Conservation (phyloP, 1,139 yeast species). For the Zygosaccharomyces sapae region DNA sequence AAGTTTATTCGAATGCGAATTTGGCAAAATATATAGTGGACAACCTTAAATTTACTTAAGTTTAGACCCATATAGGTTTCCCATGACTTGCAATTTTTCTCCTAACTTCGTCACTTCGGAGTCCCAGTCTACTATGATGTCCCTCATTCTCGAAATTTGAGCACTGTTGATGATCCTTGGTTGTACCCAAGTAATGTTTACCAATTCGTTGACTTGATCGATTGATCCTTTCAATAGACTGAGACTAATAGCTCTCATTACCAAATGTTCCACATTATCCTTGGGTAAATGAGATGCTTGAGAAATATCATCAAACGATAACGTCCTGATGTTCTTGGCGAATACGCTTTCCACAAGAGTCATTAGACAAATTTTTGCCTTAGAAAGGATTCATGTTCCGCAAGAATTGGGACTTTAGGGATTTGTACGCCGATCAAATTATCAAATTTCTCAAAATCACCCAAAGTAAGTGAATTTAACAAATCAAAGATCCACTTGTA, state of each 20-base stretch:
- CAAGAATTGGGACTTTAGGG: conserved; percentile 56
- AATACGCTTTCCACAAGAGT: conserved; percentile 85
- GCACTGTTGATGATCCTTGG: conserved; percentile 83
- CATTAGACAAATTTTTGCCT: conserved; percentile 88
- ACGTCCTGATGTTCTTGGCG: conserved; percentile 65
- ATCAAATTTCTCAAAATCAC: conserved; percentile 56
- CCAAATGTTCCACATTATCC: conserved; percentile 75
- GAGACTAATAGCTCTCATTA: conserved; percentile 85
- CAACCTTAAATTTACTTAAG: conserved; percentile 12
- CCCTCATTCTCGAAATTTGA: conserved; percentile 74
- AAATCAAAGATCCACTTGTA: conserved; percentile 73
- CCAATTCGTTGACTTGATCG: conserved; percentile 76
- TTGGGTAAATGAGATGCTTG: conserved; percentile 61
- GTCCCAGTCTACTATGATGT: conserved; percentile 75
- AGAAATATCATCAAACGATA: conserved; percentile 71
- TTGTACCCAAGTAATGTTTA: conserved; percentile 89
- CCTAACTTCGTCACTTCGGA: conserved; percentile 64
- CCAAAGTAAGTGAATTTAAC: conserved; percentile 68
- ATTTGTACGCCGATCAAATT: conserved; percentile 33
- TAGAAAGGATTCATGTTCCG: conserved; percentile 59
- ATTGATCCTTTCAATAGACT: conserved; percentile 80
- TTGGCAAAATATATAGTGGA: conserved; percentile 27
- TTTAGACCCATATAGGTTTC: conserved; percentile 53
- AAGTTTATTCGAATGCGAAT: conserved; percentile 26
- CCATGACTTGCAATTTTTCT: conserved; percentile 53